These are phyloP conservation scores for Mycena vulgaris DNA, from an alignment of 768 basidiomycete species.

Conservation along the genomic window DNA sequence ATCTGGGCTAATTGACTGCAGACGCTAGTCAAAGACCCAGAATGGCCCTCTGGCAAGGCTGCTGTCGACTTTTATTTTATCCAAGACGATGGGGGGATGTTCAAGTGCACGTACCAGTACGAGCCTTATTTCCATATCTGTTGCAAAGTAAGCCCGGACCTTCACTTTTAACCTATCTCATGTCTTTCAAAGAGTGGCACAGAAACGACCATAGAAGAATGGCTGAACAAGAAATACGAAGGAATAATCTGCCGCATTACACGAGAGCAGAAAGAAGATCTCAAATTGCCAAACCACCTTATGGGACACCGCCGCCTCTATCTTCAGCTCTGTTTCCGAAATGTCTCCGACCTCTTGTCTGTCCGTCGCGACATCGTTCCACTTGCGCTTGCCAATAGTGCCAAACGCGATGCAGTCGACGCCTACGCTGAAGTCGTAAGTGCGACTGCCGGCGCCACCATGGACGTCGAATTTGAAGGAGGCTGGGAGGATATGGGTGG, in stretches of 20 bases:
- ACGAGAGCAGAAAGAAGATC: constrained; percentile 92
- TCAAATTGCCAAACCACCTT: constrained; percentile 95
- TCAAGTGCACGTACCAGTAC: constrained; percentile 93
- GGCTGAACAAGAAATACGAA: constrained; percentile 94
- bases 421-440: constrained; percentile 97
- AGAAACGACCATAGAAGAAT: constrained; percentile 94
- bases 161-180: constrained; percentile 15
- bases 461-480: constrained; percentile 79
- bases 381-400: constrained; percentile 89
- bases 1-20: constrained; percentile 47
- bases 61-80: constrained; percentile 98
- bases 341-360: constrained; percentile 91
- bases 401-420: constrained; percentile 95
- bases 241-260: constrained; percentile 85
- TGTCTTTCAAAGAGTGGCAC: constrained; percentile 73
- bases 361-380: constrained; percentile 93
- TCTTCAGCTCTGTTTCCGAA: constrained; percentile 91
- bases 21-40: constrained; percentile 90
- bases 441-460: constrained; percentile 77
- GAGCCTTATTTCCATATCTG: constrained; percentile 96
- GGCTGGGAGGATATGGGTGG: constrained; percentile 67
- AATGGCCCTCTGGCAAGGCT: constrained; percentile 86
- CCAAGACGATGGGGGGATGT: constrained; percentile 96
- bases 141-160: constrained; percentile 78
- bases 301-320: constrained; percentile 94